Base-by-base conservation (phyloP, 305 asterid genomes). In the Caryopteris hybrid region DNA sequence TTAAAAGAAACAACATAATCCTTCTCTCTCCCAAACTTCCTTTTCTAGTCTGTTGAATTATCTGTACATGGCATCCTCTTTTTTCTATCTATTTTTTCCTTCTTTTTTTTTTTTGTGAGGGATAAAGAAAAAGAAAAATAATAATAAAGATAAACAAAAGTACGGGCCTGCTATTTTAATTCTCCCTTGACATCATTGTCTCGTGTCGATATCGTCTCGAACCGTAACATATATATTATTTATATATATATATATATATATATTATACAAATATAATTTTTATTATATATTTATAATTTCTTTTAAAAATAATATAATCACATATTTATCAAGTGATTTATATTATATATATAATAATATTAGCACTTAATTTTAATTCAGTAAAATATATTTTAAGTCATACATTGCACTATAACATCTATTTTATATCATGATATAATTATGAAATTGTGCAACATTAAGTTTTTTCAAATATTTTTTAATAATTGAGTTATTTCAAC, bases 1-100 rank as follows among this genome's bases (percentile, higher is more conserved):
- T 77, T 67, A 76, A 83, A 80, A 79, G 88, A 78, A 84, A 80
- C 85, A 78, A 79, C 79, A 81, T 39, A 70, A 59, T 17, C 68
- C 68, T 58, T 51, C 82, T 74, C 68, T 59, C 75, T 47, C 79
- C 85, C 73, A 76, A 36, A 36, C 77, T 67, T 16, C 74, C 78
- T 72, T 71, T 68, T 75, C 46, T 63, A 42, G 60, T 45, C 68
- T 60, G 42, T 42, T 73, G 72, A 73, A 74, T 79, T 77, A 31
- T 47, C 43, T 74, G 58, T 69, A 39, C 47, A 48, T 33, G 47
- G 58, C 65, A 42, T 53, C 54, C 43, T 21, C 74, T 36, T 34
- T 60, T 21, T n/a, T 22, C 9, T 9, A 4, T 25, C 39, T 18
- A 52, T 33, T 38, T 38, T 61, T 47, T 38, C 22, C 4, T 27